These are phyloP conservation scores for Trypanosomatidae sp. DNA, from an alignment of 208 protist species.

Conservation along the genomic window DNA sequence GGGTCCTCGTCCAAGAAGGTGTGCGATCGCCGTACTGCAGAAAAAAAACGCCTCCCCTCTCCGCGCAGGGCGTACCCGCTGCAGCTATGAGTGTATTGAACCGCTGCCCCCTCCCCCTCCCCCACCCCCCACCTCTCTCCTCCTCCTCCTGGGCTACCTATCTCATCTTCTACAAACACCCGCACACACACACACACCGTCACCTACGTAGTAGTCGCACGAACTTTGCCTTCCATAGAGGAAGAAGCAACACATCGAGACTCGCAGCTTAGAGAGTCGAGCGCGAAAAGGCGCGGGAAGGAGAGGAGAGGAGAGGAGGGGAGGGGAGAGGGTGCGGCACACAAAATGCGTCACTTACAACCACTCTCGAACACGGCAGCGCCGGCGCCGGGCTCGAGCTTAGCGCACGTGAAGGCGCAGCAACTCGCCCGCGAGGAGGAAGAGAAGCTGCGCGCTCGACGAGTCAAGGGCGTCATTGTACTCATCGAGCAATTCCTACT, in stretches of 20 bases:
- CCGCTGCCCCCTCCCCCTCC: no score
- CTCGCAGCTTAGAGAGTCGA: background rate
- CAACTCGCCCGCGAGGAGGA: conserved; percentile 84
- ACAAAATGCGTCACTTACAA: conserved; percentile 45
- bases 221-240: background rate
- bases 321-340: background rate
- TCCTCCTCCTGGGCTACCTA: background rate
- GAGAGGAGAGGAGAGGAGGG: no score
- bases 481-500: conserved; percentile 82
- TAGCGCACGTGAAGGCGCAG: conserved; percentile 80
- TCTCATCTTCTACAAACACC: background rate
- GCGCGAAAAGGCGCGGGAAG: background rate
- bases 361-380: conserved; percentile 70
- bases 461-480: conserved; percentile 80
- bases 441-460: conserved; percentile 62
- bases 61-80: no score
- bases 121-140: background rate
- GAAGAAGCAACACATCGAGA: background rate
- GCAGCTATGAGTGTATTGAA: no score
- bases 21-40: background rate
- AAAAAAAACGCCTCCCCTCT: background rate
- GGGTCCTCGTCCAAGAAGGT: background rate
- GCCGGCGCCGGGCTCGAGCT: conserved; percentile 52
- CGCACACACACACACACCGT: background rate
- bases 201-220: background rate